A percentile compares a stretch with the other conserved stretches of the same genome.
Conservation (phyloP, 805 yeast genomes). For the Ogataea salicorniae region DNA sequence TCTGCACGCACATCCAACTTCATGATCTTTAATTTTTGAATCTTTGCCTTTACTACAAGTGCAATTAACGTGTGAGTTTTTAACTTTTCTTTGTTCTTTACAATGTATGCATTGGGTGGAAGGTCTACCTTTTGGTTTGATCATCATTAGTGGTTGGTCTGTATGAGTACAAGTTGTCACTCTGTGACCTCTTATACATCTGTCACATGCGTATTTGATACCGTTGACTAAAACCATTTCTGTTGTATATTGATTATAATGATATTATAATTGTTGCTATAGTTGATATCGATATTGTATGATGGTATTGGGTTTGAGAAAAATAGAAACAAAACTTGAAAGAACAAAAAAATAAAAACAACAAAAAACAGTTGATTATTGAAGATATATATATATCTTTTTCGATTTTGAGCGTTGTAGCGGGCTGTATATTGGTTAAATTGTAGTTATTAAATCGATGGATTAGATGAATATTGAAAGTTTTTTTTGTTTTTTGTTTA, state of each 20-base stretch:
- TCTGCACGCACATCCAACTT: slow-evolving; percentile 28
- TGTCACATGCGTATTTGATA: slow-evolving; percentile 89
- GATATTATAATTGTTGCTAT: no score
- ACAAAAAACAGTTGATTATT: background rate
- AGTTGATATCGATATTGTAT: no score
- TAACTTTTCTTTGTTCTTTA: slow-evolving; percentile 63
- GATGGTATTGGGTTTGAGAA: no score
- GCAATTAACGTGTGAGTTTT: slow-evolving; percentile 65
- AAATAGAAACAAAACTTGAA: no score
- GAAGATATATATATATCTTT: no score
- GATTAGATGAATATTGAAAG: no score
- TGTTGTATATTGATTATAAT: no score
- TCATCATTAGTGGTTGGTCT: slow-evolving; percentile 85
- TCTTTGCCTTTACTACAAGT: slow-evolving; percentile 53
- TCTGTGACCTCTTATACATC: slow-evolving; percentile 94
- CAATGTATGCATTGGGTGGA: slow-evolving; percentile 88
- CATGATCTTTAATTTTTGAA: slow-evolving; percentile 16
- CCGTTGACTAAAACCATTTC: slow-evolving; percentile 87
- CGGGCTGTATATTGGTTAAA: no score
- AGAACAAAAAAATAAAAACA: background rate
- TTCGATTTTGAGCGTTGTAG: no score
- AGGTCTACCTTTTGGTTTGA: slow-evolving; percentile 96
- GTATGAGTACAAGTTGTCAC: slow-evolving; percentile 92
- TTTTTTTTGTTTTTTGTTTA: no score
- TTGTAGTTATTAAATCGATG: no score